These are phyloP conservation scores for Hydnum rufescens DNA, from an alignment of 768 basidiomycete genomes.

Conservation along the genomic window DNA sequence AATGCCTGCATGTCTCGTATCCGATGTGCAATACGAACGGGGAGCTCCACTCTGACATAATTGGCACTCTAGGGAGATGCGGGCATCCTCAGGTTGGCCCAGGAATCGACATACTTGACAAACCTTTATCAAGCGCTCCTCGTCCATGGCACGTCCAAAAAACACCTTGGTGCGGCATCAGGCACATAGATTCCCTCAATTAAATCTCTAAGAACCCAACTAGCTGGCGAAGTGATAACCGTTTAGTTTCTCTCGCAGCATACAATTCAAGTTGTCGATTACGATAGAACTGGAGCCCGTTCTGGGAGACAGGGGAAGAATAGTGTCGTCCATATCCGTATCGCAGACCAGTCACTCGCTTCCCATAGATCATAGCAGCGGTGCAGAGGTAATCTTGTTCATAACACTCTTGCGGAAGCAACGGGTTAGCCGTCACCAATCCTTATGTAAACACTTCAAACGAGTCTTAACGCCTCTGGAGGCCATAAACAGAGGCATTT, in stretches of 20 bases:
- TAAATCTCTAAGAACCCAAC: slow-evolving; percentile 21
- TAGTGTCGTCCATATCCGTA: too few relatives aligned
- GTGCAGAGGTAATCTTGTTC: too few relatives aligned
- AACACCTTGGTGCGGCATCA: slow-evolving; percentile 34
- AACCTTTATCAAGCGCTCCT: slow-evolving; percentile 40
- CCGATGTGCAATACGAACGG: slow-evolving; percentile 73
- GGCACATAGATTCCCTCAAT: not conserved
- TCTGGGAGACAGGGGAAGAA: too few relatives aligned
- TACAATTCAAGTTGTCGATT: slow-evolving; percentile 66
- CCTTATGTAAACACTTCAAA: too few relatives aligned
- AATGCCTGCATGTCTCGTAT: slow-evolving; percentile 70
- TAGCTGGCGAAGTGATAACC: slow-evolving; percentile 59
- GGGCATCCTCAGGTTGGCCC: not conserved
- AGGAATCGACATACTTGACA: slow-evolving; percentile 50
- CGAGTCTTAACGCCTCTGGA: too few relatives aligned
- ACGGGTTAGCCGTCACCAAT: too few relatives aligned
- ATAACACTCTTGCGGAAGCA: too few relatives aligned
- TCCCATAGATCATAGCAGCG: too few relatives aligned
- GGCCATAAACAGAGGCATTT: too few relatives aligned
- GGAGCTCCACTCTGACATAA: slow-evolving; percentile 76
- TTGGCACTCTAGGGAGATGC: slow-evolving; percentile 49
- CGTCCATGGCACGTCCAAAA: slow-evolving; percentile 66
- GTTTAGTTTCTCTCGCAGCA: slow-evolving; percentile 51
- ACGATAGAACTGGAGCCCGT: slow-evolving; percentile 39
- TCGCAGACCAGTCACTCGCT: too few relatives aligned